Percentiles rank a stretch among this genome's conserved stretches.
Conservation (phyloP, 2,329 filamentous ascomycete genomes). For the Monosporascus sp. region DNA sequence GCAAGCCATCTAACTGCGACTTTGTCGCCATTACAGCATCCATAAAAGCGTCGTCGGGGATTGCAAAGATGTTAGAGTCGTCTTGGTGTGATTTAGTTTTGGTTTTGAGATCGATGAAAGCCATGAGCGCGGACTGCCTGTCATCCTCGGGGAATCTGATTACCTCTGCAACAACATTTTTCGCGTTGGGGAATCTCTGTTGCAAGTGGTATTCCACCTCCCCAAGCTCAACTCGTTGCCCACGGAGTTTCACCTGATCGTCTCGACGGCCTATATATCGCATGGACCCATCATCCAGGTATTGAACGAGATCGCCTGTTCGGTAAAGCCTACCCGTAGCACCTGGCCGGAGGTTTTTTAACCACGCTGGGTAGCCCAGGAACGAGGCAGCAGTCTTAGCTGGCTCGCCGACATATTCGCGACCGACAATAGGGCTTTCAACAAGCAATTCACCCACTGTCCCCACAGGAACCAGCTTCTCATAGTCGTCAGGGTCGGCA, state of each 20-base stretch:
- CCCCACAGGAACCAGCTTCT: conserved; percentile 9
- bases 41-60: neutral
- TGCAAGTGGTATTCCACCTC: conserved; percentile 3
- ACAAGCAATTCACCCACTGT: conserved; percentile 14
- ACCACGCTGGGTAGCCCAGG: conserved; percentile 30
- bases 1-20: neutral
- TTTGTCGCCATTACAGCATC: neutral
- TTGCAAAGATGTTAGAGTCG: too few species aligned
- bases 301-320: conserved; percentile 31
- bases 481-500: conserved; percentile 3
- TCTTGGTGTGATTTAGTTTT: too few species aligned
- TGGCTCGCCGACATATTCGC: conserved; percentile 34
- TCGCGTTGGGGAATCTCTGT: neutral
- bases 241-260: conserved; percentile 15
- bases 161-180: neutral
- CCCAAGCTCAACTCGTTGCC: conserved; percentile 9
- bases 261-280: conserved; percentile 18
- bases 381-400: conserved; percentile 33
- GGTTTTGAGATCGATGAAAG: too few species aligned
- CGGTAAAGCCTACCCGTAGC: conserved; percentile 23
- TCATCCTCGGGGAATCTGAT: neutral
- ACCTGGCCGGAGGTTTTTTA: conserved; percentile 1
- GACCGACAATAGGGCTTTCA: conserved; percentile 29
- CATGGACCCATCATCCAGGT: conserved; percentile 27
- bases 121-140: too few species aligned